Conservation (phyloP, 495 filamentous ascomycete species). For the Jackrogersella multiformis region DNA sequence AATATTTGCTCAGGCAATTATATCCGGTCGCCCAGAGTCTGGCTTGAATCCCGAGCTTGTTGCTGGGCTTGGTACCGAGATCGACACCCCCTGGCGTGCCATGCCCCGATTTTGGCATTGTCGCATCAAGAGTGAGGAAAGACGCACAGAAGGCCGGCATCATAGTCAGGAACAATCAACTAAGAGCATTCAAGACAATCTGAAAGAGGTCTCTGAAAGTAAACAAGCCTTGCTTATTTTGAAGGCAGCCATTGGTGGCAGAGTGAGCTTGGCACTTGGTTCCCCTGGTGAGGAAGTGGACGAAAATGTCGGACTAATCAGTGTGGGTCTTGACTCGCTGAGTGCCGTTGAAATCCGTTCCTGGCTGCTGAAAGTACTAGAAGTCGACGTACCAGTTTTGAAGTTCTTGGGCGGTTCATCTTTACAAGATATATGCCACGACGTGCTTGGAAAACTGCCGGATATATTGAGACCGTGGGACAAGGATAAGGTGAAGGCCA, state of each 20-base stretch:
- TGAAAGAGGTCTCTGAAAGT: too few relatives aligned
- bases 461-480: too few relatives aligned
- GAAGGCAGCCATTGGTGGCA: too few relatives aligned
- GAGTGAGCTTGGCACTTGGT: background rate
- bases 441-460: too few relatives aligned
- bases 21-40: background rate
- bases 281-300: too few relatives aligned
- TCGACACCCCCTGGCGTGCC: background rate
- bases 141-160: too few relatives aligned
- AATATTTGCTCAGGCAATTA: conserved; percentile 21
- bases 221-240: too few relatives aligned
- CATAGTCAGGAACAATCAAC: too few relatives aligned
- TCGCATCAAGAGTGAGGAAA: too few relatives aligned
- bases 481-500: too few relatives aligned
- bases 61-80: background rate
- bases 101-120: background rate
- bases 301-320: background rate
- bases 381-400: conserved; percentile 57
- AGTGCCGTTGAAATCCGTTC: conserved; percentile 53
- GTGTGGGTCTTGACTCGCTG: conserved; percentile 37
- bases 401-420: conserved; percentile 59
- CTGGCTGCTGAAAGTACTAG: conserved; percentile 54
- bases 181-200: too few relatives aligned
- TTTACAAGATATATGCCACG: too few relatives aligned
- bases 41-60: background rate